Percentiles rank a stretch among this genome's conserved stretches.
Conservation (phyloP, 164 flowering plant species). For the Nymphaea thermarum region DNA sequence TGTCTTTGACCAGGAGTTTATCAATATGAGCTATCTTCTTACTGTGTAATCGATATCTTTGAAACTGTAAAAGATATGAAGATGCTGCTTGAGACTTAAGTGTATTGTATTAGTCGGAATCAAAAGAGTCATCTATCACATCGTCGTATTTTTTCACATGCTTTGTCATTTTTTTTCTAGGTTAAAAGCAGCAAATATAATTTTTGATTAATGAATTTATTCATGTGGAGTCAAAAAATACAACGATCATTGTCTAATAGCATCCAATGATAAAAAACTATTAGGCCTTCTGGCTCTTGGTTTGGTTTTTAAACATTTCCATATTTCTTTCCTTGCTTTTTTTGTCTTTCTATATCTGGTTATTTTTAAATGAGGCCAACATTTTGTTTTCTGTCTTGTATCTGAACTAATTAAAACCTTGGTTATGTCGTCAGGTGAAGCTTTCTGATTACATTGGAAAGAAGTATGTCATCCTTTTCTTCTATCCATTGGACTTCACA, state of each 20-base stretch:
- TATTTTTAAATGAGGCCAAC: not conserved
- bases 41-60: not conserved
- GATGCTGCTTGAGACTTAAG: not conserved
- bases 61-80: too few relatives aligned
- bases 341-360: too few relatives aligned
- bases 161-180: too few relatives aligned
- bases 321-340: not conserved
- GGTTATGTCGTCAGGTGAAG: slow-evolving; percentile 47
- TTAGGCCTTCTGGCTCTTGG: not conserved
- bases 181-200: too few relatives aligned
- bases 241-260: not conserved
- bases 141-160: not conserved
- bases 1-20: slow-evolving; percentile 95
- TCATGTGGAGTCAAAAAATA: not conserved
- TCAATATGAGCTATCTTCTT: slow-evolving; percentile 38
- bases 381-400: not conserved
- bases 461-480: slow-evolving; percentile 95
- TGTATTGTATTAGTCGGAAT: not conserved
- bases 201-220: too few relatives aligned
- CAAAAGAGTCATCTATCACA: too few relatives aligned
- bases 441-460: slow-evolving; percentile 93
- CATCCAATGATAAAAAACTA: not conserved
- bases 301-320: not conserved
- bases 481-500: slow-evolving; percentile 97
- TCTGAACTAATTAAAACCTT: too few relatives aligned